phyloP scores from a whole-genome alignment of 805 yeast species.

The Ogataea sp. region DNA sequence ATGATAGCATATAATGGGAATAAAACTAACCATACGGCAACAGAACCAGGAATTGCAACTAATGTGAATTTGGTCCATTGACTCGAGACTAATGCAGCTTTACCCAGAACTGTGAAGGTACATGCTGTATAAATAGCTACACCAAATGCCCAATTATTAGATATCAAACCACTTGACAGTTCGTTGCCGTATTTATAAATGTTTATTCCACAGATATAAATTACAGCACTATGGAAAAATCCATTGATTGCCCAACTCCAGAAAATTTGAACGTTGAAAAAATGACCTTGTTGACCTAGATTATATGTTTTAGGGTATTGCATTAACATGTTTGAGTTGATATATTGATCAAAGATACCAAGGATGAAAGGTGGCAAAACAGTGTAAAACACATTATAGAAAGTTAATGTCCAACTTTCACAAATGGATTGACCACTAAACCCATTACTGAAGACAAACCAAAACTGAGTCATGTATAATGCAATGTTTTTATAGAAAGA shows the following conservation, averaged over 20 bases:
- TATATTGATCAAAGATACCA: slow-evolving; percentile 96
- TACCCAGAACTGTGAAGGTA: slow-evolving; percentile 82
- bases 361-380: slow-evolving; percentile 93
- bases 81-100: slow-evolving; percentile 86
- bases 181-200: slow-evolving; percentile 65
- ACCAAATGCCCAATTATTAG: slow-evolving; percentile 95
- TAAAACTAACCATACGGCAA: slow-evolving; percentile 71
- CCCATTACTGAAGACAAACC: slow-evolving; percentile 91
- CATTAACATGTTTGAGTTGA: slow-evolving; percentile 80
- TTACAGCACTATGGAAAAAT: slow-evolving; percentile 83
- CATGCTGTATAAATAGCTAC: slow-evolving; percentile 83
- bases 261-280: slow-evolving; percentile 84
- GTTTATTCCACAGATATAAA: slow-evolving; percentile 63
- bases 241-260: slow-evolving; percentile 99
- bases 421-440: slow-evolving; percentile 93
- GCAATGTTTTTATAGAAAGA: slow-evolving; percentile 95
- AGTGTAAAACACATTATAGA: slow-evolving; percentile 89
- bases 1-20: slow-evolving; percentile 82
- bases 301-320: slow-evolving; percentile 90
- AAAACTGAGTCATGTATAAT: slow-evolving; percentile 94
- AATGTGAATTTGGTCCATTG: slow-evolving; percentile 94
- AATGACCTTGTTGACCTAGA: slow-evolving; percentile 80
- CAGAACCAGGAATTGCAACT: slow-evolving; percentile 92
- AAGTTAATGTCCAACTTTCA: slow-evolving; percentile 97
- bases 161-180: slow-evolving; percentile 57